phyloP scores from a whole-genome alignment of 441 rosid species.

The Pelargonium myrrhifolium region DNA sequence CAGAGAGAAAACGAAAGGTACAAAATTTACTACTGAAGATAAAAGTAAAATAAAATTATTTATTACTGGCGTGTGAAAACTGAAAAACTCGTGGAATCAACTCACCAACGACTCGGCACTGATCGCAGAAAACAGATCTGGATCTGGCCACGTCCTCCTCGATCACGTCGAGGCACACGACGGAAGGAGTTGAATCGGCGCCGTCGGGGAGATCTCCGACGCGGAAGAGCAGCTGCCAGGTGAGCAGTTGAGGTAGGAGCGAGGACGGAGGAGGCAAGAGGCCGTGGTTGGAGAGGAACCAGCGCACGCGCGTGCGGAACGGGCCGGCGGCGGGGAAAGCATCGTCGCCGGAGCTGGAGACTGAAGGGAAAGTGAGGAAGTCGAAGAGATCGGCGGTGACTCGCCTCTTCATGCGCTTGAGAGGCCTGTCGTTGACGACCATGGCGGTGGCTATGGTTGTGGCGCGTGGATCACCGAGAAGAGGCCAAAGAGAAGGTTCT shows the following conservation, averaged over 20 bases:
- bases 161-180: constrained; percentile 42
- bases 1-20: no score
- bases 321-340: constrained; percentile 29
- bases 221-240: constrained; percentile 50
- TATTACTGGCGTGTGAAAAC: background rate
- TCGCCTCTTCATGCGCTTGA: constrained; percentile 57
- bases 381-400: constrained; percentile 61
- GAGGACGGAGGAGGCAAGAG: constrained; percentile 41
- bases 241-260: constrained; percentile 43
- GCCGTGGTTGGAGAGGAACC: constrained; percentile 41
- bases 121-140: constrained; percentile 64
- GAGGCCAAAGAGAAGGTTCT: no score
- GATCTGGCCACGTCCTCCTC: constrained; percentile 74
- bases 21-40: no score
- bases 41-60: background rate
- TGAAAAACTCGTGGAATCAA: constrained; percentile 28
- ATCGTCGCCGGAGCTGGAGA: constrained; percentile 6
- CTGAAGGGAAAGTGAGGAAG: constrained; percentile 46
- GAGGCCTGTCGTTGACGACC: constrained; percentile 50
- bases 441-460: constrained; percentile 19
- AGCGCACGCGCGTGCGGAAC: constrained; percentile 38
- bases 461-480: constrained; percentile 20
- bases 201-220: constrained; percentile 36
- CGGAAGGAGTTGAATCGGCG: constrained; percentile 29
- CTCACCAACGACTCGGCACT: constrained; percentile 83